Percentiles rank a stretch among this genome's conserved stretches.
These are phyloP conservation scores for Anisodus tanguticus DNA, from an alignment of 257 asterid genomes.

Conservation along the genomic window DNA sequence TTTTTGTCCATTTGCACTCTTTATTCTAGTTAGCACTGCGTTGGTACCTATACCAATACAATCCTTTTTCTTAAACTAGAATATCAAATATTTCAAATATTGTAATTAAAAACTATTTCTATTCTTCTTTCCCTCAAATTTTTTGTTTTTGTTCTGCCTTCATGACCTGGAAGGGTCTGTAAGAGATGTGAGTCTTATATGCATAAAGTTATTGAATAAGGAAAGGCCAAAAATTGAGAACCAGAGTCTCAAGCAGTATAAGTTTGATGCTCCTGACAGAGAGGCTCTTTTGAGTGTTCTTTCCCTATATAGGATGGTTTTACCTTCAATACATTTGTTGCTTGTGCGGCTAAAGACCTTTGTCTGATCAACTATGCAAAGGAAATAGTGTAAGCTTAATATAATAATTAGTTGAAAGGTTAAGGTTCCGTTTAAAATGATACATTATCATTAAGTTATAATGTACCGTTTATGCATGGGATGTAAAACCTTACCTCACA, in stretches of 20 bases:
- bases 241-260: not conserved
- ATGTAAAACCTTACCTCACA: not conserved
- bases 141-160: not conserved
- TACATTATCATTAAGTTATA: not conserved
- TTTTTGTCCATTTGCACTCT: not conserved
- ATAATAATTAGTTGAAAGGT: not conserved
- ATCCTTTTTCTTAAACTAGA: not conserved
- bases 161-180: not conserved
- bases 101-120: not conserved
- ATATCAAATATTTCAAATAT: not conserved
- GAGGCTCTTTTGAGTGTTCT: conserved; percentile 8
- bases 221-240: not conserved
- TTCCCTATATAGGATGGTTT: no score
- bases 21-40: not conserved
- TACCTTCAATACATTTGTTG: not conserved
- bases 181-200: not conserved
- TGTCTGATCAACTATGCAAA: not conserved
- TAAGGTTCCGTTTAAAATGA: not conserved
- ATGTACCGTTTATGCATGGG: not conserved
- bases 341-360: not conserved
- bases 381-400: not conserved
- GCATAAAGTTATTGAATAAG: not conserved
- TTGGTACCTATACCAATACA: conserved; percentile 1
- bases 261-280: conserved; percentile 15
- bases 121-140: conserved; percentile 1